Percentiles rank a stretch among this genome's conserved stretches.
phyloP scores from a whole-genome alignment of 768 basidiomycete genomes.

The Hygrophoropsis aurantiaca region DNA sequence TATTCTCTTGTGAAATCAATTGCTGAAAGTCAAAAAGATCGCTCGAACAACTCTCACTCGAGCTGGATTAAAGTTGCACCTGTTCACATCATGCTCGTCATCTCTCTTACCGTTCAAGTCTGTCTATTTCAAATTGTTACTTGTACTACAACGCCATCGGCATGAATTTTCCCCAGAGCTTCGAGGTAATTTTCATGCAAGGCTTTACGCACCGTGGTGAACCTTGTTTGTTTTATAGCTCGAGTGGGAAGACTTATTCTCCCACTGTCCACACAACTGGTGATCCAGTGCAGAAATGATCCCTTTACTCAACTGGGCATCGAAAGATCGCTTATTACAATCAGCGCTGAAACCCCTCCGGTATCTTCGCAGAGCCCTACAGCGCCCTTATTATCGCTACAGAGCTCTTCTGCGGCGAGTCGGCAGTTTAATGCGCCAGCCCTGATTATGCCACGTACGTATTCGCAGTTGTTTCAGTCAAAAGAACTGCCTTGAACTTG shows the following conservation, averaged over 20 bases:
- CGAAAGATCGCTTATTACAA: slow-evolving; percentile 26
- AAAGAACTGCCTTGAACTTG: slow-evolving; percentile 8
- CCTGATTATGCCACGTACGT: slow-evolving; percentile 39
- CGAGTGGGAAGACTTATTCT: slow-evolving; percentile 33
- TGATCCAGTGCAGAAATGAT: slow-evolving; percentile 26
- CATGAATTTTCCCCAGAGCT: slow-evolving; percentile 23
- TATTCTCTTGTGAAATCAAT: neutral
- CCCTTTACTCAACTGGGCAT: slow-evolving; percentile 34
- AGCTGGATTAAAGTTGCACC: slow-evolving; percentile 42
- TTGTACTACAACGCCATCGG: slow-evolving; percentile 38
- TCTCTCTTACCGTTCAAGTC: slow-evolving; percentile 41
- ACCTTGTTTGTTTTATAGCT: slow-evolving; percentile 15
- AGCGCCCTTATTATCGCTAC: neutral
- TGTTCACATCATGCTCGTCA: slow-evolving; percentile 45
- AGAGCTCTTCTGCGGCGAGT: slow-evolving; percentile 18
- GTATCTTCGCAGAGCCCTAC: no score
- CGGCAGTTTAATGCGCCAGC: slow-evolving; percentile 23
- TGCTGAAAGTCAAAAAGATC: slow-evolving; percentile 31
- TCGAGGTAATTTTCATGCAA: slow-evolving; percentile 19
- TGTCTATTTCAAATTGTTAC: slow-evolving; percentile 50
- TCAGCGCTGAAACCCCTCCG: neutral
- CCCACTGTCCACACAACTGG: slow-evolving; percentile 30
- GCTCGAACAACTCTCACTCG: slow-evolving; percentile 46
- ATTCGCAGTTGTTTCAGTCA: slow-evolving; percentile 4
- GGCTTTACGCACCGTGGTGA: neutral